Percentiles rank a stretch among this genome's conserved stretches.
Conservation (phyloP, 306 rosid species). For the Dryas drummondii region DNA sequence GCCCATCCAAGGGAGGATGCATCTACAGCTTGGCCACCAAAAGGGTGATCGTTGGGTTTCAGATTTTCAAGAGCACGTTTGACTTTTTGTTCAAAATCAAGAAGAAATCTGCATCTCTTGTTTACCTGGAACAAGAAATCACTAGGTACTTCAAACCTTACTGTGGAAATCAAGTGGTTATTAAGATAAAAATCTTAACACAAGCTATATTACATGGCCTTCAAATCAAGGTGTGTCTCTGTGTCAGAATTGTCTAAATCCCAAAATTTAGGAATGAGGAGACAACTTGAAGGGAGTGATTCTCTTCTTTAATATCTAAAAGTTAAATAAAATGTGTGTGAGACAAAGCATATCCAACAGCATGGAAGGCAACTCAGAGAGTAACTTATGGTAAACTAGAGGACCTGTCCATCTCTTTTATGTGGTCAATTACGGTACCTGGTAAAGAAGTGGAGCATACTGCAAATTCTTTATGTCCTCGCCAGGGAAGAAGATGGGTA, state of each 20-base stretch:
- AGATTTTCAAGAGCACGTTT: constrained; percentile 46
- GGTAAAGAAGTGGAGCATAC: constrained; percentile 93
- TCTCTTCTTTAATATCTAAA: not conserved
- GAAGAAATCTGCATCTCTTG: constrained; percentile 94
- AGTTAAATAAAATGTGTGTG: not conserved
- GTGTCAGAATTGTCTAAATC: constrained; percentile 8
- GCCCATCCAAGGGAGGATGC: constrained; percentile 99
- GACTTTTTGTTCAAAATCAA: constrained; percentile 75
- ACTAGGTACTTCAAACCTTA: constrained; percentile 21
- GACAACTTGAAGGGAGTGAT: not conserved
- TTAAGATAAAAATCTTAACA: constrained; percentile 5
- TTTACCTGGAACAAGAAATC: constrained; percentile 63
- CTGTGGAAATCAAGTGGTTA: not conserved
- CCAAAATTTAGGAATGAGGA: not conserved
- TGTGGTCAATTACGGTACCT: constrained; percentile 45
- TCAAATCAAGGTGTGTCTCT: constrained; percentile 3
- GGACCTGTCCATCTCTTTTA: not conserved
- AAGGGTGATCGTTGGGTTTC: constrained; percentile 66
- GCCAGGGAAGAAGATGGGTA: constrained; percentile 83
- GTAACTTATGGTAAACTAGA: too few species aligned
- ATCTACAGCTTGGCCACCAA: constrained; percentile 74
- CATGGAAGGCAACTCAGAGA: too few species aligned
- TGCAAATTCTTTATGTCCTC: constrained; percentile 90
- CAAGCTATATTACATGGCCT: constrained; percentile 2
- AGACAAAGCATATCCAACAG: not conserved